Evolutionary conservation across 139 green algal genomes (phyloP).

Genomic region (Chlamydomonas incerta): DNA sequence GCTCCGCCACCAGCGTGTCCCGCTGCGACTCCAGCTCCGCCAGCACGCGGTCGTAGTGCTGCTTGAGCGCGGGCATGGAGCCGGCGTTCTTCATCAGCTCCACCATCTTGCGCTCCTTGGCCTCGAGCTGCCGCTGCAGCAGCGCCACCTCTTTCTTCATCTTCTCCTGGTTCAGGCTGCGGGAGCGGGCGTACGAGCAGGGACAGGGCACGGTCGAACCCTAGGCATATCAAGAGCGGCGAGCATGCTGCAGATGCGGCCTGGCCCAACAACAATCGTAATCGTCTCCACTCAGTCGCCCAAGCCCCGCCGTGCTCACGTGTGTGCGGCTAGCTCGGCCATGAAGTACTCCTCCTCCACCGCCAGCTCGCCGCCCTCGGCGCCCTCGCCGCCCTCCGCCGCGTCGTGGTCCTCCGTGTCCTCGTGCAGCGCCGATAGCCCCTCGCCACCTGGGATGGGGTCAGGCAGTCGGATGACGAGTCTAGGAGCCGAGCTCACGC

Average conservation of each 20-base stretch:
- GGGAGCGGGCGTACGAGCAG: too few relatives aligned
- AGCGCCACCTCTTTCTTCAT: conserved; percentile 60
- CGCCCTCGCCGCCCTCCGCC: background rate
- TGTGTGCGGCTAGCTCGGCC: conserved; percentile 57
- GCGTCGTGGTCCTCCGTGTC: conserved; percentile 5
- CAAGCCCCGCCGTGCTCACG: conserved; percentile 51
- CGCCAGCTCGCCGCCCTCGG: conserved; percentile 3
- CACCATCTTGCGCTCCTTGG: conserved; percentile 66
- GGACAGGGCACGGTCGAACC: too few relatives aligned
- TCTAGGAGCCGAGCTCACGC: too few relatives aligned
- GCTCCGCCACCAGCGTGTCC: conserved; percentile 61
- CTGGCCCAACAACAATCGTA: too few relatives aligned
- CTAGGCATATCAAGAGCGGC: too few relatives aligned
- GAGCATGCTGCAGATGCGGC: too few relatives aligned
- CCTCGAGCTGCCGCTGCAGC: conserved; percentile 61
- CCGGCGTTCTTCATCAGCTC: conserved; percentile 54
- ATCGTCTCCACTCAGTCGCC: too few relatives aligned
- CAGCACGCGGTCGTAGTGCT: conserved; percentile 74
- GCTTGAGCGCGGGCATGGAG: conserved; percentile 59
- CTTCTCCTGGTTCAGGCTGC: conserved; percentile 60
- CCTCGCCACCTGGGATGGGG: too few relatives aligned
- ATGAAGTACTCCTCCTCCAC: conserved; percentile 52
- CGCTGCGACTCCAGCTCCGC: conserved; percentile 62
- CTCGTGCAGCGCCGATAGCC: too few relatives aligned
- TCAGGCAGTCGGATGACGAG: too few relatives aligned